Evolutionary conservation across 2,329 filamentous ascomycete species (phyloP), one percentile per base, ranked within the genome.

Genomic region (Penicillium frequentans): DNA sequence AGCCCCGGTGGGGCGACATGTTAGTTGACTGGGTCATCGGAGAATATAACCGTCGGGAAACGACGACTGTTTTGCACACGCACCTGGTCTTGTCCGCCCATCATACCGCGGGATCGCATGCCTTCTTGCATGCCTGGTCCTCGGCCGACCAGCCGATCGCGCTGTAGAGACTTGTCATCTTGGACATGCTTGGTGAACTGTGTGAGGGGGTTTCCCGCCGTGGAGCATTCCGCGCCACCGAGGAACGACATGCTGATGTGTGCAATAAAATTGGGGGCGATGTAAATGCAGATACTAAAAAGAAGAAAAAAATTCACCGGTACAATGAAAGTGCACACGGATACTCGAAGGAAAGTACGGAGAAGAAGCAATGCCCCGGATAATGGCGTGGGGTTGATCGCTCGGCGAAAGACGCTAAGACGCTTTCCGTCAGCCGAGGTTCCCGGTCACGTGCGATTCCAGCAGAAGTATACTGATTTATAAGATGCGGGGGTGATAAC

Each of bases 181-280:
- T 96, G 90, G 56, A 95, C 91, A 76, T 97, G 93, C 78, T 99
- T 99, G 63, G 93, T 91, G 75, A 99, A 96, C 81, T 98, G 95
- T 73, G 91, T 93, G 69, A 99, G 87, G 56, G 96, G 95, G 77
- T 99, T 99, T 71, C 89, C 91, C 64, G 90, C 92, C 60, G 95
- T 96, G 55, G 93, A 98, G 83, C 95, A 99, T 80, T 98, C 95
- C 68, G 93, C 90, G 68, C 93, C 93, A 77, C 91, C 91, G 69
- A 98, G 84, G 76, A 99, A 98, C 54, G 93, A 97, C 93, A 99
- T 98, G 64, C 23, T 24, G 31, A 44, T n/a, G 47, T 48, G 23
- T 13, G 19, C 23, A 2, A 11, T 37, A 24, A n/a, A 49, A 14
- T 11, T n/a, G 9, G 8, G 39, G 37, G n/a, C 21, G 11, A 44